A percentile compares a stretch with the other conserved stretches of the same genome.
Evolutionary conservation across 176 grass and related monocot genomes (phyloP).

Genomic region (Carex littledalei): DNA sequence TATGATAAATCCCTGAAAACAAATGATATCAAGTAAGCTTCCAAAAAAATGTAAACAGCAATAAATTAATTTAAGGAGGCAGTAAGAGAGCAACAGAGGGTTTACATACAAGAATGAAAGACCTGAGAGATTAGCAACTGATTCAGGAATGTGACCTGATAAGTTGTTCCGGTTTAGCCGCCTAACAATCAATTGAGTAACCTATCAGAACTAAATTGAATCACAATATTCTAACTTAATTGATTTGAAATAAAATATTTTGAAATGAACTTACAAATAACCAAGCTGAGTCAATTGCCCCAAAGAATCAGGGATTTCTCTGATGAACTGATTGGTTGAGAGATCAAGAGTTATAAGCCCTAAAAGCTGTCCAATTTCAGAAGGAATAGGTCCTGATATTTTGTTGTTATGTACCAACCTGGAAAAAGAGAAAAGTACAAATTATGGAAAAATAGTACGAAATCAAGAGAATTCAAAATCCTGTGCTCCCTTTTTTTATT

Average conservation of each 20-base stretch:
- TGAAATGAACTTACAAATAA: slow-evolving; percentile 66
- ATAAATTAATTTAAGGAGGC: slow-evolving; percentile 7
- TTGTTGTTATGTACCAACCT: slow-evolving; percentile 92
- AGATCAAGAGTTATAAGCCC: slow-evolving; percentile 83
- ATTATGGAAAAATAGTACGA: background rate
- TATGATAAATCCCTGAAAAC: slow-evolving; percentile 86
- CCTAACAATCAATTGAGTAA: slow-evolving; percentile 43
- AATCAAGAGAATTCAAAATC: slow-evolving; percentile 17
- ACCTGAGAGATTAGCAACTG: slow-evolving; percentile 81
- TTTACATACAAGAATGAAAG: slow-evolving; percentile 94
- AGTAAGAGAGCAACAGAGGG: background rate
- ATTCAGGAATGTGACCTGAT: slow-evolving; percentile 60
- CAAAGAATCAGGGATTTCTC: slow-evolving; percentile 76
- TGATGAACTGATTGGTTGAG: slow-evolving; percentile 72
- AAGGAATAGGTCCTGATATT: slow-evolving; percentile 81
- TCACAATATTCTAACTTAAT: background rate
- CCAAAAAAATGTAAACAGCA: slow-evolving; percentile 5
- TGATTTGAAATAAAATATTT: background rate
- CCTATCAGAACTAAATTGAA: slow-evolving; percentile 24
- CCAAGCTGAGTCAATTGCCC: slow-evolving; percentile 67
- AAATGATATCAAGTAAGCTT: slow-evolving; percentile 11
- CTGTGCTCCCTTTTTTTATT: background rate
- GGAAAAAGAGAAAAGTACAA: slow-evolving; percentile 15
- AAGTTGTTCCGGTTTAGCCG: slow-evolving; percentile 85
- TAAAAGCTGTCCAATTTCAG: slow-evolving; percentile 70